Base-by-base conservation (phyloP, 495 filamentous ascomycete species). In the Penicillium dipodomyicola region DNA sequence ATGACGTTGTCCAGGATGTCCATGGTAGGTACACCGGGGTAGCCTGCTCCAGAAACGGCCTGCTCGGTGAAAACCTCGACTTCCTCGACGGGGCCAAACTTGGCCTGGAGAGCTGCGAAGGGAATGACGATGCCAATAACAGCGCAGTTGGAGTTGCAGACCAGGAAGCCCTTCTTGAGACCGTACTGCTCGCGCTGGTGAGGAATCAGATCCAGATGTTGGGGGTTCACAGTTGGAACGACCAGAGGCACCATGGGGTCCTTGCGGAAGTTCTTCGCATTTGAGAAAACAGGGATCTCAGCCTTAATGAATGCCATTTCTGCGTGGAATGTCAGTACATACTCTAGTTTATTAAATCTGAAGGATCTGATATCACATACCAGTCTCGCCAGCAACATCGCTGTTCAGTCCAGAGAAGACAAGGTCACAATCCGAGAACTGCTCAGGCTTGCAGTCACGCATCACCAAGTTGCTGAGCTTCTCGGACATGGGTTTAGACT, bases 101-200 rank as follows among this genome's bases (percentile, higher is more conserved):
- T 80, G 37, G 86, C 82, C 70, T 90, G 84, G 35, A 95, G 81
- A 20, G 88, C 90, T 19, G 90, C 90, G 65, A 92, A 88, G n/a
- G 90, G 90, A 55, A 93, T 91, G 47, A 92, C 91, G 49, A 94
- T 80, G 17, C 90, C 90, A 65, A 93, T 93, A 52, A 93, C 91
- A 20, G 89, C 89, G 74, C 90, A 95, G 77, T 95, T 94, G 54
- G 88, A 91, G 76, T 94, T 94, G 78, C 89, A 93, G 41, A 93
- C 87, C 51, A 94, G 69, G 72, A 93, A 92, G 14, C 90, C 90
- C 70, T 87, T 89, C 52, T 85, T 74, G 39, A 91, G 74, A n/a
- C 73, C 74, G 59, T 84, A 82, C 5, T 85, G 75, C 64, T 80
- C 77, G 42, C 85, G 80, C 73, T 94, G 89, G 69, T 90, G 83